Evolutionary conservation across 225 moss, liverwort and hornwort species (phyloP).

Genomic region (Anthoceros angustus): DNA sequence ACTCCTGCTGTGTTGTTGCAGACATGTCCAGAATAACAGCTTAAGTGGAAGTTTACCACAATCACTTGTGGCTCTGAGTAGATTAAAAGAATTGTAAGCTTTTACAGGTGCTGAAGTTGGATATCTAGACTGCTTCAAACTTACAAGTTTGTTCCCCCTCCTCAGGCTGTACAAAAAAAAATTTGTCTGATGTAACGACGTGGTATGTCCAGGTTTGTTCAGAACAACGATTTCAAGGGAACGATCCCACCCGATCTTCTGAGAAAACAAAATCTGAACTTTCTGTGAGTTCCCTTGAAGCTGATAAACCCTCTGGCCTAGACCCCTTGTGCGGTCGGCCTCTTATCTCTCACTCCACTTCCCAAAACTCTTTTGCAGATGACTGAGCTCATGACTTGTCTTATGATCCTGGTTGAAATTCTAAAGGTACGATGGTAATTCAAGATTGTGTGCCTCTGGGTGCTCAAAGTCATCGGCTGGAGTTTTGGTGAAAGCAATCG

Average conservation of each 20-base stretch:
- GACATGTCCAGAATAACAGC: constrained; percentile 23
- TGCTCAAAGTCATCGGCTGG: too few species aligned
- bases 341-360: too few species aligned
- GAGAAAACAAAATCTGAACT: constrained; percentile 10
- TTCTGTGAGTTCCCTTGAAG: constrained; percentile 11
- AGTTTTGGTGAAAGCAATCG: too few species aligned
- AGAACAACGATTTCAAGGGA: constrained; percentile 20
- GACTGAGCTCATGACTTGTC: too few species aligned
- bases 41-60: constrained; percentile 22
- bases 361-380: too few species aligned
- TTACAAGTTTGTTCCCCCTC: background rate
- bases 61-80: constrained; percentile 12
- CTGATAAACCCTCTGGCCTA: too few species aligned
- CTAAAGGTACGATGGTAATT: too few species aligned
- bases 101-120: too few species aligned
- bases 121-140: background rate
- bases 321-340: too few species aligned
- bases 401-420: too few species aligned
- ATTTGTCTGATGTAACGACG: background rate
- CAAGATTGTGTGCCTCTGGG: too few species aligned
- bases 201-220: constrained; percentile 13
- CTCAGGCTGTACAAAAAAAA: background rate
- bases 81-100: constrained; percentile 22
- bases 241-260: constrained; percentile 23
- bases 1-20: constrained; percentile 5